Percentiles rank a stretch among this genome's conserved stretches.
phyloP scores from a whole-genome alignment of 768 basidiomycete species.

The Boletus subcaerulescens region DNA sequence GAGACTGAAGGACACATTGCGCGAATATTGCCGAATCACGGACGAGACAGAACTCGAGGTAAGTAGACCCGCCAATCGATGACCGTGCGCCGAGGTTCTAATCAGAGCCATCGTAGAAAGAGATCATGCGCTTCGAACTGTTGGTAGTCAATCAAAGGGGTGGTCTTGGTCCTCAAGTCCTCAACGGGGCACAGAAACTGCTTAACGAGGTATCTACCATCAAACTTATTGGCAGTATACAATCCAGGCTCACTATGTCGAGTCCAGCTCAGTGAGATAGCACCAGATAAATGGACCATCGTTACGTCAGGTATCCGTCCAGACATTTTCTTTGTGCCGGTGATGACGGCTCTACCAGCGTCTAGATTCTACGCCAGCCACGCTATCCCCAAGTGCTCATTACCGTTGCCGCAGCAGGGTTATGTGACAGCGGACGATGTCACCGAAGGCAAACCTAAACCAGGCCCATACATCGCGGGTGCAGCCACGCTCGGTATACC shows the following conservation, averaged over 20 bases:
- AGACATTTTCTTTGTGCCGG: not conserved
- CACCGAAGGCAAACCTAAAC: slow-evolving; percentile 81
- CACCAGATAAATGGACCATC: slow-evolving; percentile 65
- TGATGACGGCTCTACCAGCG: slow-evolving; percentile 41
- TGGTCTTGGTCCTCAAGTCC: slow-evolving; percentile 47
- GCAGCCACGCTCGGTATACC: slow-evolving; percentile 53
- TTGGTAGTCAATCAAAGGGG: slow-evolving; percentile 56
- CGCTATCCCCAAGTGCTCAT: slow-evolving; percentile 60
- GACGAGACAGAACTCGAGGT: slow-evolving; percentile 60
- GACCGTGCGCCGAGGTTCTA: not conserved
- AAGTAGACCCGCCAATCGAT: slow-evolving; percentile 12
- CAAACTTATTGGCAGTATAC: not conserved
- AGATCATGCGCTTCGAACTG: slow-evolving; percentile 75
- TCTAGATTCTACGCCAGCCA: slow-evolving; percentile 68
- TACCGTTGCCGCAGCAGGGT: slow-evolving; percentile 56
- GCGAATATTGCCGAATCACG: slow-evolving; percentile 60
- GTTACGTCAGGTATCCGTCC: slow-evolving; percentile 62
- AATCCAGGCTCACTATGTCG: not conserved
- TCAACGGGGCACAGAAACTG: slow-evolving; percentile 64
- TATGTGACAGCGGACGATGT: slow-evolving; percentile 67
- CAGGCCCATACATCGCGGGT: slow-evolving; percentile 82
- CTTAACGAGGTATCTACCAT: slow-evolving; percentile 46
- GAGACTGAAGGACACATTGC: slow-evolving; percentile 70
- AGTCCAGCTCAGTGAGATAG: slow-evolving; percentile 23
- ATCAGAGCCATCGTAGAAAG: slow-evolving; percentile 40